Evolutionary conservation across 495 filamentous ascomycete species (phyloP), one percentile per base, ranked within the genome.

Genomic region (Podospora pseudocomata): DNA sequence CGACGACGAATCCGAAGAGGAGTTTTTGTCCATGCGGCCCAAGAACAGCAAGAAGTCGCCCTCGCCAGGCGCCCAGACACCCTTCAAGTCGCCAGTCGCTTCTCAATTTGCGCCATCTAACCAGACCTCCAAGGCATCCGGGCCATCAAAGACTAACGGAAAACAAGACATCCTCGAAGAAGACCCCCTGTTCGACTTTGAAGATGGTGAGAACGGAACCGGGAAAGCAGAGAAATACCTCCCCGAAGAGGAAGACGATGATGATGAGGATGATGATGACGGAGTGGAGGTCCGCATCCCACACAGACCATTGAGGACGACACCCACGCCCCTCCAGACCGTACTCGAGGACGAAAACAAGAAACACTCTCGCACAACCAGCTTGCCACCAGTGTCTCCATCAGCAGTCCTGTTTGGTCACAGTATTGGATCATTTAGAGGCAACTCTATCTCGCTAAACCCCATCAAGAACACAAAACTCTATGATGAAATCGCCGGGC

Each of bases 401-500:
- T 74, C 76, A 20, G 60, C 75, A 1, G 76, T 56, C 15, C 60
- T 78, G 26, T 77, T 77, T 30, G 28, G 67, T 18, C 70, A 73
- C n/a, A 76, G 72, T 19, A 63, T 78, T 4, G 82, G 82, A 18
- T 85, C 82, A 20, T 85, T 81, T 66, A 79, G 77, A 30, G 82
- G 82, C 19, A 73, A 72, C 23, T 58, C 80, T 5, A 44, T 78
- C 49, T 64, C 39, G 20, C 68, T 75, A 18, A 68, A 60, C 23
- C 74, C 82, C 1, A 76, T 82, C 63, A 80, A 72, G 32, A 75
- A 83, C 63, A 74, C 79, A 18, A 73, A 78, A 53, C 63, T 85
- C 30, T 75, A 82, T 63, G 82, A 78, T 39, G 77, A 80, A 68
- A 83, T 83, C 2, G 77, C 78, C 0, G 69, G 76, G 60, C 78